Conservation (phyloP, 805 yeast genomes). For the Maudiozyma barnettii region DNA sequence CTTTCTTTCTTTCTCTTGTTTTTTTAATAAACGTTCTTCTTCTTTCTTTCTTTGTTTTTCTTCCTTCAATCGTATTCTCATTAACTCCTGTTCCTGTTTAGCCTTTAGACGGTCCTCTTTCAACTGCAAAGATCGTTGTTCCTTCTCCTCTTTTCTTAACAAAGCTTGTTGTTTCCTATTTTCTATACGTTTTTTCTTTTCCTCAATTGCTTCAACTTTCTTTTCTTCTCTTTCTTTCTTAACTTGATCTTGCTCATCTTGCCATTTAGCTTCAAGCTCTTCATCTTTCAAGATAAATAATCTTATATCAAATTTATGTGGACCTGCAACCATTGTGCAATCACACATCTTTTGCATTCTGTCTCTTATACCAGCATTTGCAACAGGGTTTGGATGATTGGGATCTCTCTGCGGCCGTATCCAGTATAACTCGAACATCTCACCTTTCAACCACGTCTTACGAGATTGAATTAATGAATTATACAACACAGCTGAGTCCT, state of each 20-base stretch:
- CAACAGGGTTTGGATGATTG: background rate
- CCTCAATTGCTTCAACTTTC: slow-evolving; percentile 29
- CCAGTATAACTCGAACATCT: slow-evolving; percentile 76
- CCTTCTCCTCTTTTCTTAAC: slow-evolving; percentile 20
- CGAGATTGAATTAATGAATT: slow-evolving; percentile 68
- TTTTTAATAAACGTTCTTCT: slow-evolving; percentile 11
- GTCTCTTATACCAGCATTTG: slow-evolving; percentile 38
- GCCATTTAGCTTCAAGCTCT: slow-evolving; percentile 43
- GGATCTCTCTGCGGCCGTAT: slow-evolving; percentile 37
- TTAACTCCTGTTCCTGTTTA: slow-evolving; percentile 13
- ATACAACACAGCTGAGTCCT: slow-evolving; percentile 65
- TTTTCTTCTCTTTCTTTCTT: slow-evolving; percentile 31
- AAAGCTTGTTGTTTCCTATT: slow-evolving; percentile 21
- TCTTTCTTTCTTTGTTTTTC: slow-evolving; percentile 16
- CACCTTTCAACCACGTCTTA: slow-evolving; percentile 51
- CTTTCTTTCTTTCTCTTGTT: slow-evolving; percentile 2
- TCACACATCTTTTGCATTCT: slow-evolving; percentile 85
- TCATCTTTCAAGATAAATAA: slow-evolving; percentile 83
- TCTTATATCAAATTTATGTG: slow-evolving; percentile 70
- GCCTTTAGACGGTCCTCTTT: slow-evolving; percentile 18
- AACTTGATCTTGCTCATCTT: slow-evolving; percentile 31
- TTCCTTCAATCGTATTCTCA: slow-evolving; percentile 14
- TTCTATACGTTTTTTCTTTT: slow-evolving; percentile 18
- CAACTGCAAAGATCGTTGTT: slow-evolving; percentile 10
- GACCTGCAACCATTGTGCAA: slow-evolving; percentile 63